Evolutionary conservation across 2,329 filamentous ascomycete species (phyloP).

Genomic region (Cercospora janseana): DNA sequence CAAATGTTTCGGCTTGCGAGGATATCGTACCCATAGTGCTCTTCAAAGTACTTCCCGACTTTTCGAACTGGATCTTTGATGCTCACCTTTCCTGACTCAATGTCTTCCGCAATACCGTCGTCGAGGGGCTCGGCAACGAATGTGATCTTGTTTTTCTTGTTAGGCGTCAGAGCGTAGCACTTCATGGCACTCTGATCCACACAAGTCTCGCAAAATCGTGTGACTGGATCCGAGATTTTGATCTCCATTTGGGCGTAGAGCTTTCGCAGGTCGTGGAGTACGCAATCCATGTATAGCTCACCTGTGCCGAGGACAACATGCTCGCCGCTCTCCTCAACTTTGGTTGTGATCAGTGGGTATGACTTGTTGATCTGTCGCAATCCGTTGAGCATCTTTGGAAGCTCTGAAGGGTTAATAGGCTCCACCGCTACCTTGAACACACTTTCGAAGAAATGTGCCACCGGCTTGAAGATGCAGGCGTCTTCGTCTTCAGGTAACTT

Average conservation of each 20-base stretch:
- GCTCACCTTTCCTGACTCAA: slow-evolving; percentile 83
- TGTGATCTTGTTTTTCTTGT: slow-evolving; percentile 99
- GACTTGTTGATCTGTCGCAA: slow-evolving; percentile 96
- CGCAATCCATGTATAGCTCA: slow-evolving; percentile 99
- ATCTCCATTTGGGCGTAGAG: slow-evolving; percentile 99
- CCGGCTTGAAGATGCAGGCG: slow-evolving; percentile 89
- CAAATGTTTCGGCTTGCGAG: slow-evolving; percentile 92
- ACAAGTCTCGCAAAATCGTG: slow-evolving; percentile 95
- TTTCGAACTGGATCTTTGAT: slow-evolving; percentile 91
- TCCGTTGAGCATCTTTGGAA: slow-evolving; percentile 98
- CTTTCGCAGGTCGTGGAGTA: slow-evolving; percentile 86
- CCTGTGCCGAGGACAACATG: slow-evolving; percentile 93
- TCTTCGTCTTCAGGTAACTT: slow-evolving; percentile 84
- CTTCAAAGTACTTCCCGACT: slow-evolving; percentile 94
- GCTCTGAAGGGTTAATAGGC: slow-evolving; percentile 94
- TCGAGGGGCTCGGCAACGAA: slow-evolving; percentile 97
- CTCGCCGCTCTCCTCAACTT: slow-evolving; percentile 96
- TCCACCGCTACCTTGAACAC: slow-evolving; percentile 98
- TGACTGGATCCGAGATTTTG: slow-evolving; percentile 97
- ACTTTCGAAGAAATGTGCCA: slow-evolving; percentile 93
- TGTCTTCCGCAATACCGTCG: slow-evolving; percentile 90
- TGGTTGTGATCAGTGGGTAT: slow-evolving; percentile 91
- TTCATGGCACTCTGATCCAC: slow-evolving; percentile 97
- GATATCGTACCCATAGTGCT: slow-evolving; percentile 95
- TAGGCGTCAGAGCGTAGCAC: slow-evolving; percentile 95